Evolutionary conservation across 441 rosid species (phyloP).

Genomic region (Pelargonium australe): DNA sequence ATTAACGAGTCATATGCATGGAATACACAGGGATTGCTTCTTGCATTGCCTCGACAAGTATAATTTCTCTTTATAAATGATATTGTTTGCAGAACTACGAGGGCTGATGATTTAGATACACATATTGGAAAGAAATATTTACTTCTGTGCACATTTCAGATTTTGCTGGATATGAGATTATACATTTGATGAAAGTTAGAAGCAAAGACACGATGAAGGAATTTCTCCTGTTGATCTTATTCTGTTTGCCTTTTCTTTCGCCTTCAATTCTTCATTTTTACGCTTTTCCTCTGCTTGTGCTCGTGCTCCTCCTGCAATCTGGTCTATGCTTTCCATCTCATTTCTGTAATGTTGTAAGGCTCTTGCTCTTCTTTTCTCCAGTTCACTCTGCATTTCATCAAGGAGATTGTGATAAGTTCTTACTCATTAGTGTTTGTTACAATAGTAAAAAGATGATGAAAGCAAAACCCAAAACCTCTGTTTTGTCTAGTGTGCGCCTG

Average conservation of each 20-base stretch:
- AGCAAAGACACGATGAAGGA: constrained; percentile 54
- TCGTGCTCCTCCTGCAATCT: constrained; percentile 55
- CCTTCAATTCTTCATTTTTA: constrained; percentile 46
- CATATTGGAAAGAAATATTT: constrained; percentile 10
- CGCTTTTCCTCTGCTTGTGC: constrained; percentile 48
- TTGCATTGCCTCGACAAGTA: too few species aligned
- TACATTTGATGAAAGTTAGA: constrained; percentile 23
- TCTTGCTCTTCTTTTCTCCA: constrained; percentile 36
- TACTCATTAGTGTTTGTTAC: constrained; percentile 2
- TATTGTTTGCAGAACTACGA: too few species aligned
- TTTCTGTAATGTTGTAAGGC: constrained; percentile 34
- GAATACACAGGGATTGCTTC: too few species aligned
- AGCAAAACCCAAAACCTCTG: constrained; percentile 42
- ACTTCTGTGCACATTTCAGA: constrained; percentile 15
- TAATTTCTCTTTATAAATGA: too few species aligned
- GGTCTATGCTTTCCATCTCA: constrained; percentile 36
- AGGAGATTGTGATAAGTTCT: constrained; percentile 5
- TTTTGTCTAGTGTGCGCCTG: constrained; percentile 38
- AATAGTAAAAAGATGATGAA: not conserved
- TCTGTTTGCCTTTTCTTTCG: constrained; percentile 50
- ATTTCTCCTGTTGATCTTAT: constrained; percentile 44
- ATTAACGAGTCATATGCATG: too few species aligned
- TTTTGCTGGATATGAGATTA: constrained; percentile 7
- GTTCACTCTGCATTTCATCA: constrained; percentile 37
- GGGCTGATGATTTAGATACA: constrained; percentile 4